These are phyloP conservation scores for Candida morakotiae DNA, from an alignment of 805 yeast genomes.

Conservation along the genomic window DNA sequence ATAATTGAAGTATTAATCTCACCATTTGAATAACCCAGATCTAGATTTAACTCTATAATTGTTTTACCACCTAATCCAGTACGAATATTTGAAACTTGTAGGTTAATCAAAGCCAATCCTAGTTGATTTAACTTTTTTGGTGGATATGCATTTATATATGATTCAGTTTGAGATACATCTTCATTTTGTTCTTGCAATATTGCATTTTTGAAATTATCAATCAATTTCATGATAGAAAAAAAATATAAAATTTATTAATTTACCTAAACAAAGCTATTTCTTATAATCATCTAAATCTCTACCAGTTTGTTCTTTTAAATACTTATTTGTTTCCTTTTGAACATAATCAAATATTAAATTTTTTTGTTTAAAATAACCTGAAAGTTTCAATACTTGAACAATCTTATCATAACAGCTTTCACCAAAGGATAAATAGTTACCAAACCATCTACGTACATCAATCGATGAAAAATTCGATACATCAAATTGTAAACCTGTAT, in stretches of 20 bases:
- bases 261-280: slow-evolving; percentile 8
- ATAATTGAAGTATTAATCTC: slow-evolving; percentile 48
- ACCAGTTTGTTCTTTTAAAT: slow-evolving; percentile 27
- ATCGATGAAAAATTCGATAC: slow-evolving; percentile 46
- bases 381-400: slow-evolving; percentile 40
- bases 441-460: slow-evolving; percentile 44
- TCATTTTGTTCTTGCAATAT: slow-evolving; percentile 33
- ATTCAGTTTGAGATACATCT: slow-evolving; percentile 29
- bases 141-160: slow-evolving; percentile 34
- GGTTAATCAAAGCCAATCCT: slow-evolving; percentile 74
- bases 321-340: slow-evolving; percentile 25
- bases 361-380: slow-evolving; percentile 50
- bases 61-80: slow-evolving; percentile 80
- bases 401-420: slow-evolving; percentile 52
- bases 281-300: slow-evolving; percentile 22
- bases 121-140: slow-evolving; percentile 62
- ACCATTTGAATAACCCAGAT: slow-evolving; percentile 40
- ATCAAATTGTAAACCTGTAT: slow-evolving; percentile 69
- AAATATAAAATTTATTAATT: too few relatives aligned
- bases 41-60: slow-evolving; percentile 58
- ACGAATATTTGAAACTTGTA: slow-evolving; percentile 54
- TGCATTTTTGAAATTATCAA: slow-evolving; percentile 23
- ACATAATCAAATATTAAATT: slow-evolving; percentile 34
- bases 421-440: slow-evolving; percentile 55
- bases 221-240: slow-evolving; percentile 8